Base-by-base conservation (phyloP, 177 flowering plant genomes). In the Vitis hybrid region DNA sequence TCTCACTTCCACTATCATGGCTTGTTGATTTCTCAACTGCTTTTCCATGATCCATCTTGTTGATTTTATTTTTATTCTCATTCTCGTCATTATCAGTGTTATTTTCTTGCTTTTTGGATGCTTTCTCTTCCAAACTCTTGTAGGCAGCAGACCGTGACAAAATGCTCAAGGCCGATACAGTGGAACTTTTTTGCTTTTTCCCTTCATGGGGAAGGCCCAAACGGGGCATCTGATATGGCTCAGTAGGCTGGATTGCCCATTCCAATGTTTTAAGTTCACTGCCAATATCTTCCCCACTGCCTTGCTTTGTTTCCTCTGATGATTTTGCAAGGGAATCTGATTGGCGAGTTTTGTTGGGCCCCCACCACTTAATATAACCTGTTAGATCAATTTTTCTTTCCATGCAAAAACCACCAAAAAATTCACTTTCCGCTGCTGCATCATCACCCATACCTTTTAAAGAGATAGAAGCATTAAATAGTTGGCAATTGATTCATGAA, bases 311-410 rank as follows among this genome's bases (percentile, higher is more conserved):
- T 73, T 86, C 93, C 39, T 88, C 97, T 1, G 80, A 75, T 55
- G 87, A 81, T 81, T 77, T 89, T 63, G 76, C 45, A 14, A 74
- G 76, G 67, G 82, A 60, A 14, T 90, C 91, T 62, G 82, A 21
- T 65, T 81, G 89, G 63, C 86, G 84, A 55, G 70, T 67, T 81
- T 85, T 94, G 68, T 76, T 86, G 8, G 81, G 71, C 2, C 95
- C 91, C 99, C 99, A 94, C 99, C 99, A 94, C 81, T 87, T 91
- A 77, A 94, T 86, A 83, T 91, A 86, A 80, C 75, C 75, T 21
- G 97, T 88, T 39, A 94, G 74, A 80, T 94, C 99, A 64, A 91
- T 87, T 78, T 88, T 93, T 75, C 96, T 92, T 39, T 92, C 97
- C 30, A 86, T 74, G 71, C 88, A 80, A 72, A 84, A 86, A 48